phyloP scores from a whole-genome alignment of 2,329 filamentous ascomycete species.

The Dactylellina parvicollis region DNA sequence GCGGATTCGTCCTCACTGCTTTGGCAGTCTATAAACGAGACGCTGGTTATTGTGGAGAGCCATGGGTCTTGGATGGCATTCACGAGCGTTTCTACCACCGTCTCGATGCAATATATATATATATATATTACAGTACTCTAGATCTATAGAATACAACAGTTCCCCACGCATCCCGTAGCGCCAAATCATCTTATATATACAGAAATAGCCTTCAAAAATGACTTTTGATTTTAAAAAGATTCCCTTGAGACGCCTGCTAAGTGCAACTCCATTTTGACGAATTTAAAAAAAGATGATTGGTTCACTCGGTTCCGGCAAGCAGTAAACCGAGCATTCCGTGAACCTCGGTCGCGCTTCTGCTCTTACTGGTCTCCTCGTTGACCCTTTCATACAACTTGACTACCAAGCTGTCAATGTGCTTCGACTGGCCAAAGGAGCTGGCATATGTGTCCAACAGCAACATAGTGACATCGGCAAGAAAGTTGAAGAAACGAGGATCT shows the following conservation, averaged over 20 bases:
- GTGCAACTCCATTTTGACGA: conserved; percentile 29
- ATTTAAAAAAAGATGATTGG: background rate
- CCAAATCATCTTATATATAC: conserved; percentile 28
- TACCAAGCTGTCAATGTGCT: conserved; percentile 77
- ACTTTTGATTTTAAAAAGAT: conserved; percentile 15
- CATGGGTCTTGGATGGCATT: background rate
- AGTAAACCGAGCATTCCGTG: conserved; percentile 88
- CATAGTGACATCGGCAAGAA: conserved; percentile 85
- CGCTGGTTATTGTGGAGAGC: too few species aligned
- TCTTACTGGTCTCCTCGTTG: conserved; percentile 79
- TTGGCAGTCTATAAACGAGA: too few species aligned
- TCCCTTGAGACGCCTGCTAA: conserved; percentile 41
- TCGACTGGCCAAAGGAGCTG: conserved; percentile 77
- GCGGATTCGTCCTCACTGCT: too few species aligned
- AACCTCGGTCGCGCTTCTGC: conserved; percentile 82
- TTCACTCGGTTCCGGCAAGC: conserved; percentile 63
- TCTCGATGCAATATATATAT: conserved; percentile 8
- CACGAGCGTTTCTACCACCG: background rate
- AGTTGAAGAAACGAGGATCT: conserved; percentile 80
- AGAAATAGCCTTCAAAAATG: conserved; percentile 14
- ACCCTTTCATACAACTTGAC: conserved; percentile 76
- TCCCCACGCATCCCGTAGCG: conserved; percentile 14
- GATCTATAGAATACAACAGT: conserved; percentile 37
- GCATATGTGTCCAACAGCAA: conserved; percentile 83
- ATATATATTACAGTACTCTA: conserved; percentile 40